These are phyloP conservation scores for Saturnispora hagleri DNA, from an alignment of 805 yeast species.

Conservation along the genomic window DNA sequence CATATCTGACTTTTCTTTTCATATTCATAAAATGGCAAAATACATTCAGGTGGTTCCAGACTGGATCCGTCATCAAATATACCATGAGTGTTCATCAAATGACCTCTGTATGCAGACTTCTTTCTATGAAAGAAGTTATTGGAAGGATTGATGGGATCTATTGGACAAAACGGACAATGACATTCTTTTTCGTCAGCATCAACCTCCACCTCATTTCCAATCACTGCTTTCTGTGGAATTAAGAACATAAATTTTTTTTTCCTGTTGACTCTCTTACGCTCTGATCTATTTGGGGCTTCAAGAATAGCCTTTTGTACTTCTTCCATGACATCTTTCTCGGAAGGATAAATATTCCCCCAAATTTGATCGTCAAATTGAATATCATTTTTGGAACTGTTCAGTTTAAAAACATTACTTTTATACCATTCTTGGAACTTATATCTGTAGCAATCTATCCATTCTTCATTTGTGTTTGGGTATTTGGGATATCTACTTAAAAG, in stretches of 20 bases:
- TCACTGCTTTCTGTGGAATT: conserved; percentile 2
- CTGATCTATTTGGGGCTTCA: not conserved
- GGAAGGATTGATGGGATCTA: conserved; percentile 3
- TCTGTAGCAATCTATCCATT: conserved; percentile 7
- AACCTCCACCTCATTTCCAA: conserved; percentile 1
- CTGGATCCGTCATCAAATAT: conserved; percentile 10
- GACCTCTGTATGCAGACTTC: conserved; percentile 14
- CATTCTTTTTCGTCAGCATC: conserved; percentile 9
- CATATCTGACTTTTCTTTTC: conserved; percentile 6
- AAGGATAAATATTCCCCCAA: not conserved
- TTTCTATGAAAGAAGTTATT: conserved; percentile 12
- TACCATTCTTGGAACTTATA: conserved; percentile 3
- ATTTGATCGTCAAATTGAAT: not conserved
- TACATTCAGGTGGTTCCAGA: conserved; percentile 3
- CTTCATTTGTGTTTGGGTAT: conserved; percentile 1
- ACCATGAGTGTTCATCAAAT: conserved; percentile 14
- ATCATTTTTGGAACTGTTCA: not conserved
- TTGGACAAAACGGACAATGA: conserved; percentile 8
- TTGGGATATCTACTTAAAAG: conserved; percentile 8
- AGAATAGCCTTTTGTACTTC: not conserved
- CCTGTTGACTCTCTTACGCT: not conserved
- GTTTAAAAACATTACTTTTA: not conserved
- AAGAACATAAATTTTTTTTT: not conserved
- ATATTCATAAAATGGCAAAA: conserved; percentile 8
- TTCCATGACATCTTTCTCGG: not conserved